Evolutionary conservation across 1,139 yeast species (phyloP).

Genomic region (Pichia sp.): DNA sequence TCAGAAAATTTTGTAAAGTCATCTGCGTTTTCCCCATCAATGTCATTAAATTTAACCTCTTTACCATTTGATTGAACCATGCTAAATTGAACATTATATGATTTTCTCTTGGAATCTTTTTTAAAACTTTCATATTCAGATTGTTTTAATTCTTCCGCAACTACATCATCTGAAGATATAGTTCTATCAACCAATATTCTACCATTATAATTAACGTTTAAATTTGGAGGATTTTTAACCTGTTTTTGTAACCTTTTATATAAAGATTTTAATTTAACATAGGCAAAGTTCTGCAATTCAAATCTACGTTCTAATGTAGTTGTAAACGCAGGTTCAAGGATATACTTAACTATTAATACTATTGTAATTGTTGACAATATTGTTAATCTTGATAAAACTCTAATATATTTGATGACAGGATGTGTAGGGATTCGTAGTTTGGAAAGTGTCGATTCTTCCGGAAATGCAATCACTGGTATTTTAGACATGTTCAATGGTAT

Average conservation of each 20-base stretch:
- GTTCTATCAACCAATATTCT: slow-evolving; percentile 37
- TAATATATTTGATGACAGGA: slow-evolving; percentile 25
- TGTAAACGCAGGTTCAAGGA: slow-evolving; percentile 25
- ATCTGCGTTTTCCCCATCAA: background rate
- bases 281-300: slow-evolving; percentile 21
- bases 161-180: slow-evolving; percentile 27
- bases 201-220: slow-evolving; percentile 37
- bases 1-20: slow-evolving; percentile 9
- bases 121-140: slow-evolving; percentile 7
- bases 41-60: slow-evolving; percentile 23
- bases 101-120: slow-evolving; percentile 1
- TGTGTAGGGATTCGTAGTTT: slow-evolving; percentile 12
- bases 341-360: slow-evolving; percentile 21
- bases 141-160: slow-evolving; percentile 5
- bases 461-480: slow-evolving; percentile 27
- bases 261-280: slow-evolving; percentile 15
- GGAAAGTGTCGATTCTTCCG: slow-evolving; percentile 22
- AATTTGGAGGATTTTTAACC: slow-evolving; percentile 29
- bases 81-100: background rate
- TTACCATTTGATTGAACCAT: slow-evolving; percentile 3
- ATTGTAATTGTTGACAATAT: slow-evolving; percentile 21
- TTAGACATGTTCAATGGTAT: slow-evolving; percentile 1
- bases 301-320: slow-evolving; percentile 24
- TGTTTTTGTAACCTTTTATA: slow-evolving; percentile 16
- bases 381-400: slow-evolving; percentile 25